A percentile compares a stretch with the other conserved stretches of the same genome.
Conservation (phyloP, 306 rosid genomes). For the Malus orientalis region DNA sequence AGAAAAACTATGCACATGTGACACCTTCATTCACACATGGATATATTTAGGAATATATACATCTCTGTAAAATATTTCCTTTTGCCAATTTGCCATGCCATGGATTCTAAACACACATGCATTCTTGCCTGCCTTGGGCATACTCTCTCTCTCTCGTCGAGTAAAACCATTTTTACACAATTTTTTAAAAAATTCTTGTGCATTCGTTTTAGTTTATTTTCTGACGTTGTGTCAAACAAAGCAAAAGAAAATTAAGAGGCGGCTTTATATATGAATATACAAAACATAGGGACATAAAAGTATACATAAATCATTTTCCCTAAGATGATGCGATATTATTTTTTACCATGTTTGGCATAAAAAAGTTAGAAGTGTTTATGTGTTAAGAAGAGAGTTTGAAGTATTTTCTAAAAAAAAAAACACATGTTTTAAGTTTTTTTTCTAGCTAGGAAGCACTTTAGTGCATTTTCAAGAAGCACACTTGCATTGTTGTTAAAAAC, state of each 20-base stretch:
- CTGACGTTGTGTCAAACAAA: background rate
- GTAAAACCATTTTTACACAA: background rate
- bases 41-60: background rate
- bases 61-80: background rate
- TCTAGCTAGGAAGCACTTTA: no score
- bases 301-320: no score
- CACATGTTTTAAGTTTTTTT: no score
- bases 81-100: background rate
- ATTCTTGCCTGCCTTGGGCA: no score
- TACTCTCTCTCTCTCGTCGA: background rate
- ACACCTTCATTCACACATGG: background rate
- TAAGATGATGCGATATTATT: background rate
- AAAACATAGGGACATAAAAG: no score
- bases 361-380: background rate
- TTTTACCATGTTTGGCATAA: no score
- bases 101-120: background rate
- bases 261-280: no score
- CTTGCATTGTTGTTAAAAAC: background rate
- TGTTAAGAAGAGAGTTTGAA: no score
- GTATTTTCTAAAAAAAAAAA: no score
- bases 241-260: no score
- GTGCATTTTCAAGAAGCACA: background rate
- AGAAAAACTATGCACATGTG: constrained; percentile 17
- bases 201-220: no score
- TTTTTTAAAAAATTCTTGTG: background rate